phyloP scores from a whole-genome alignment of 768 basidiomycete genomes.

The Lentinus brumalis region DNA sequence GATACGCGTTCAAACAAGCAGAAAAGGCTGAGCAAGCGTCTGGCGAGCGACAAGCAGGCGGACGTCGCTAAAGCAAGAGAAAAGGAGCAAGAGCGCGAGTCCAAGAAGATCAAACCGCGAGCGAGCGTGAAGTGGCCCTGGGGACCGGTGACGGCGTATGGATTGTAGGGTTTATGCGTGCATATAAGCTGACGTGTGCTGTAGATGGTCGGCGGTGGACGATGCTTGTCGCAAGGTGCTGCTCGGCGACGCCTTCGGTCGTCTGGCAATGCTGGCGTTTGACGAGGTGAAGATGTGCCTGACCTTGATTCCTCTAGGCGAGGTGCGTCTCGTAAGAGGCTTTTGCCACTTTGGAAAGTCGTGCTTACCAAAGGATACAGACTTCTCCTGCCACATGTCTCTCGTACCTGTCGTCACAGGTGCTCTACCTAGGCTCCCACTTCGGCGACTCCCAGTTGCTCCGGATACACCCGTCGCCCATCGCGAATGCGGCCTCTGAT shows the following conservation, averaged over 20 bases:
- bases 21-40: constrained; percentile 52
- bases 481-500: constrained; percentile 40
- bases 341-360: neutral
- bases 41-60: constrained; percentile 45
- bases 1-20: constrained; percentile 58
- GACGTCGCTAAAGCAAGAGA: constrained; percentile 49
- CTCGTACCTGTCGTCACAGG: constrained; percentile 69
- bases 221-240: constrained; percentile 50
- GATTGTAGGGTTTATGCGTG: neutral
- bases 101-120: constrained; percentile 53
- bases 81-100: constrained; percentile 60
- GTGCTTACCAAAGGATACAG: constrained; percentile 38
- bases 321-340: constrained; percentile 45
- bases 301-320: constrained; percentile 67
- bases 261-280: constrained; percentile 65
- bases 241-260: constrained; percentile 72
- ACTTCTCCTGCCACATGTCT: constrained; percentile 71
- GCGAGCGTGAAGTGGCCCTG: constrained; percentile 74
- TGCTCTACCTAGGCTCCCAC: constrained; percentile 80
- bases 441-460: constrained; percentile 80
- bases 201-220: constrained; percentile 56
- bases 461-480: constrained; percentile 50
- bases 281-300: constrained; percentile 48
- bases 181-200: neutral
- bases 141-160: constrained; percentile 71